Conservation (phyloP, 2,329 filamentous ascomycete species). For the Neonectria ditissima region DNA sequence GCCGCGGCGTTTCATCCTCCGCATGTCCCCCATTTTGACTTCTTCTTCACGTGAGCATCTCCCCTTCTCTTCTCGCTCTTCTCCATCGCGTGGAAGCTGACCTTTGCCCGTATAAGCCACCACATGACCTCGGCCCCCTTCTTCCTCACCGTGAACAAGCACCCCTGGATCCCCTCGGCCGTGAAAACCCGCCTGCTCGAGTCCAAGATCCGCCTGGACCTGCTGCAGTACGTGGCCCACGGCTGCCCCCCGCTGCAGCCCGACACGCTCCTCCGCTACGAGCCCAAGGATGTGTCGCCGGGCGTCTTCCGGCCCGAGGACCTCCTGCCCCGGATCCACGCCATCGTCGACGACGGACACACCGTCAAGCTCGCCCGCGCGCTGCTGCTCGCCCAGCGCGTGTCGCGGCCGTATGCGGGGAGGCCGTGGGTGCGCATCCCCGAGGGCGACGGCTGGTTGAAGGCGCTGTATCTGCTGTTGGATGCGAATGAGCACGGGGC, state of each 20-base stretch:
- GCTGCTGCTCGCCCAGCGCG: conserved; percentile 70
- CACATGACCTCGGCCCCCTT: conserved; percentile 78
- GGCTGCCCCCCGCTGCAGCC: conserved; percentile 70
- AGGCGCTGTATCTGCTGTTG: conserved; percentile 69
- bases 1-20: conserved; percentile 71
- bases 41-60: conserved; percentile 71
- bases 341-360: conserved; percentile 81
- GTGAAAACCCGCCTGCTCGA: conserved; percentile 79
- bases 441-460: conserved; percentile 69
- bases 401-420: conserved; percentile 59
- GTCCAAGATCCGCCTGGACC: conserved; percentile 82
- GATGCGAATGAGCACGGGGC: conserved; percentile 69
- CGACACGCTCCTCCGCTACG: conserved; percentile 71
- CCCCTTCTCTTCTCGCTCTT: neutral
- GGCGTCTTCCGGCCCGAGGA: conserved; percentile 61
- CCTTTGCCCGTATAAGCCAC: conserved; percentile 66
- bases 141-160: conserved; percentile 75
- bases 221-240: conserved; percentile 79
- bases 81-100: conserved; percentile 10
- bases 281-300: conserved; percentile 60
- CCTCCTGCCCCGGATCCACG: conserved; percentile 60
- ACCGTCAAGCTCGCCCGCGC: conserved; percentile 80
- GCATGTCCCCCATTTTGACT: conserved; percentile 81
- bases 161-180: conserved; percentile 68
- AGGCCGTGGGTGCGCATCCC: conserved; percentile 65